A percentile compares a stretch with the other conserved stretches of the same genome.
phyloP scores from a whole-genome alignment of 1,139 yeast species.

The Geotrichum klebahnii region DNA sequence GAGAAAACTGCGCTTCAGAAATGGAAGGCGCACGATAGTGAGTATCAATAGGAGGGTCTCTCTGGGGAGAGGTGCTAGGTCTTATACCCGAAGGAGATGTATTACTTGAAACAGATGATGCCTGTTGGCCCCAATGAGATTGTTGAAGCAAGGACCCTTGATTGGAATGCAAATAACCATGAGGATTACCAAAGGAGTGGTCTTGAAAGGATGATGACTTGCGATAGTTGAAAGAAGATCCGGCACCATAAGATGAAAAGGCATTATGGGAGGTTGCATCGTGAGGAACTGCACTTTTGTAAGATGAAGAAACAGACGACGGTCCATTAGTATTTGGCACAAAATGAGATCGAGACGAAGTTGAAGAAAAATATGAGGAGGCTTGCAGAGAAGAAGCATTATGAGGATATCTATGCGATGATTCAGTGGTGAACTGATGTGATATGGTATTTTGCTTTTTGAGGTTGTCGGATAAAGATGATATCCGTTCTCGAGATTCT shows the following conservation, averaged over 20 bases:
- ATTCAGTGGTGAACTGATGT: too few species aligned
- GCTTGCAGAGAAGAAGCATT: too few species aligned
- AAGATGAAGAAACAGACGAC: constrained; percentile 32
- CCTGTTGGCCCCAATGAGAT: too few species aligned
- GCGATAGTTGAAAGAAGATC: neutral
- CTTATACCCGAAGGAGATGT: constrained; percentile 4
- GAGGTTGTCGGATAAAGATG: too few species aligned
- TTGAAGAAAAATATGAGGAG: too few species aligned
- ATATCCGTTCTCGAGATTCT: too few species aligned
- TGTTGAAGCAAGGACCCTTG: constrained; percentile 96
- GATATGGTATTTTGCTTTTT: too few species aligned
- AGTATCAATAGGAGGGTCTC: constrained; percentile 14
- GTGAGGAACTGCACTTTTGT: constrained; percentile 23
- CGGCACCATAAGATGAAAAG: neutral
- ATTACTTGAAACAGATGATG: constrained; percentile 7
- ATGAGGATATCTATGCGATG: too few species aligned
- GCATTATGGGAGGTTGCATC: too few species aligned
- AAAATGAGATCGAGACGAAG: too few species aligned
- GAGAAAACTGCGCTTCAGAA: neutral
- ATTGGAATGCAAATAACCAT: constrained; percentile 27
- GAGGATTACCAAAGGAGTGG: neutral
- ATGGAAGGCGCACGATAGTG: constrained; percentile 13
- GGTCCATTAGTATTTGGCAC: constrained; percentile 34
- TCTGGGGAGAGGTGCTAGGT: constrained; percentile 16
- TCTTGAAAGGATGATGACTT: too few species aligned